A percentile compares a stretch with the other conserved stretches of the same genome.
phyloP scores from a whole-genome alignment of 2,329 filamentous ascomycete species.

The Alternaria incomplexa region DNA sequence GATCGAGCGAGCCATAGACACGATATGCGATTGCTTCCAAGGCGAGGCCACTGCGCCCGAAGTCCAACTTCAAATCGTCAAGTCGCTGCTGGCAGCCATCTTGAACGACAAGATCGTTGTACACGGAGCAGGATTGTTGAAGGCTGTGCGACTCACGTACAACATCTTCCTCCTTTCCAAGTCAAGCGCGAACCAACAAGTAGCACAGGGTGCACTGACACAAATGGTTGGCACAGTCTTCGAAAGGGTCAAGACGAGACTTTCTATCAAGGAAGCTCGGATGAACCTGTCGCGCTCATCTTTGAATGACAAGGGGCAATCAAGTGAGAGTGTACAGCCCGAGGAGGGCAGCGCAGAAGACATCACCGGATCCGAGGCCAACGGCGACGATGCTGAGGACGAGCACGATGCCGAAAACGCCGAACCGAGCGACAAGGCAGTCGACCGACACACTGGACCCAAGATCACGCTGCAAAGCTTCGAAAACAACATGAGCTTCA shows the following conservation, averaged over 20 bases:
- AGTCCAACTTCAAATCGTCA: slow-evolving; percentile 97
- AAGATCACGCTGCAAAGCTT: slow-evolving; percentile 73
- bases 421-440: slow-evolving; percentile 51
- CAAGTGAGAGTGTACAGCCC: slow-evolving; percentile 40
- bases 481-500: slow-evolving; percentile 69
- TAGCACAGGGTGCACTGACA: slow-evolving; percentile 93
- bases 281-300: slow-evolving; percentile 59
- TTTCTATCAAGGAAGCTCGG: slow-evolving; percentile 86
- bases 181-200: slow-evolving; percentile 92
- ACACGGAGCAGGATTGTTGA: slow-evolving; percentile 91
- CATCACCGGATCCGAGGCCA: slow-evolving; percentile 31
- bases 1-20: slow-evolving; percentile 97
- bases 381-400: slow-evolving; percentile 52
- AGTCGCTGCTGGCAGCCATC: slow-evolving; percentile 92
- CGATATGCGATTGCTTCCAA: slow-evolving; percentile 99
- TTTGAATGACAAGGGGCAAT: slow-evolving; percentile 45
- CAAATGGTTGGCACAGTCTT: slow-evolving; percentile 99
- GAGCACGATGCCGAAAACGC: slow-evolving; percentile 45
- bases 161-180: slow-evolving; percentile 98
- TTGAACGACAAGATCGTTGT: slow-evolving; percentile 99
- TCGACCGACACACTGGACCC: slow-evolving; percentile 56
- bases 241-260: slow-evolving; percentile 84
- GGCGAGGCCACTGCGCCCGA: slow-evolving; percentile 91
- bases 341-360: slow-evolving; percentile 33
- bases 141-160: slow-evolving; percentile 97